Conservation (phyloP, 495 filamentous ascomycete species). For the Choiromyces venosus region DNA sequence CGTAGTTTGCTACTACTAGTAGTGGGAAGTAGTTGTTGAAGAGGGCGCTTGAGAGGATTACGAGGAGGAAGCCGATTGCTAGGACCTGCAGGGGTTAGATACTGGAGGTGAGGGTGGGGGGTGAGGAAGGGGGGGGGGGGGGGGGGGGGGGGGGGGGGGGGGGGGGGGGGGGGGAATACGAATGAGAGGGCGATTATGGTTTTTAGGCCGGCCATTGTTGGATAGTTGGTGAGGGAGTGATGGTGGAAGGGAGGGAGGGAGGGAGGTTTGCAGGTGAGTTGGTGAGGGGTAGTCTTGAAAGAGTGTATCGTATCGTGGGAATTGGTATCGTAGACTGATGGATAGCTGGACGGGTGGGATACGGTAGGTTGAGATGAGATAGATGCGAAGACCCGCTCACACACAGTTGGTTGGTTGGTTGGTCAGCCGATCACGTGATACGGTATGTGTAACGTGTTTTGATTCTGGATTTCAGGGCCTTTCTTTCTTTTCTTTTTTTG, state of each 20-base stretch:
- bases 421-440: background rate
- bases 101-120: background rate
- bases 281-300: background rate
- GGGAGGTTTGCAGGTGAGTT: background rate
- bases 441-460: background rate
- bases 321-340: background rate
- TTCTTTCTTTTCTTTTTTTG: background rate
- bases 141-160: background rate
- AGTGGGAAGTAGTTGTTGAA: conserved; percentile 84
- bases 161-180: conserved; percentile 49
- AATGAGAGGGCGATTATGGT: conserved; percentile 96
- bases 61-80: conserved; percentile 96
- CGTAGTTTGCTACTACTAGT: conserved; percentile 90
- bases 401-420: background rate
- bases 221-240: conserved; percentile 30
- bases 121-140: background rate
- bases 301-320: background rate
- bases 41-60: conserved; percentile 94
- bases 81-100: conserved; percentile 57
- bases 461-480: too few relatives aligned
- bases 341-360: background rate
- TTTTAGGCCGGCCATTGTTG: conserved; percentile 80
- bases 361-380: background rate
- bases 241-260: background rate
- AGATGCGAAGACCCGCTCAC: background rate